Conservation (phyloP, 768 basidiomycete genomes). For the Lepiota subincarnata region DNA sequence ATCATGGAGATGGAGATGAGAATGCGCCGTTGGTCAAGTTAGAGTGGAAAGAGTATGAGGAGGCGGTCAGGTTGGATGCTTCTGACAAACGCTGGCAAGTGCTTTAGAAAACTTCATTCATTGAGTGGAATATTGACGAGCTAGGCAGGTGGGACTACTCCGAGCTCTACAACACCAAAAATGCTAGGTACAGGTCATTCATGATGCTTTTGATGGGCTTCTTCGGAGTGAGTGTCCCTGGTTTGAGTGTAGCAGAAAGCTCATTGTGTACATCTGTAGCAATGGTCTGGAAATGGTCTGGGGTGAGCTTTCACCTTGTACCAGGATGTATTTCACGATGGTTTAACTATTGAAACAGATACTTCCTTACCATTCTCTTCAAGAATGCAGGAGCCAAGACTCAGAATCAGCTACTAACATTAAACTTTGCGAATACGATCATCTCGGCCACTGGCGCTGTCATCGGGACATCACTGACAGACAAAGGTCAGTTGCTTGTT, state of each 20-base stretch:
- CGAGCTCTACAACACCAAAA: conserved; percentile 42
- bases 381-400: conserved; percentile 33
- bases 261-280: conserved; percentile 22
- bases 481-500: conserved; percentile 26
- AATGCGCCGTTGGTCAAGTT: conserved; percentile 47
- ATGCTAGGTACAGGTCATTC: conserved; percentile 41
- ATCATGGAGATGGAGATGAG: conserved; percentile 48
- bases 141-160: conserved; percentile 46
- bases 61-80: conserved; percentile 43
- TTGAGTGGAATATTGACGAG: background rate
- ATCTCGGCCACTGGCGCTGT: conserved; percentile 37
- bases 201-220: conserved; percentile 52
- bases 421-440: conserved; percentile 41
- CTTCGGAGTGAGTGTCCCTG: conserved; percentile 36
- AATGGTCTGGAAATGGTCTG: conserved; percentile 54
- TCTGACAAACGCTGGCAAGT: conserved; percentile 55
- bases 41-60: conserved; percentile 50
- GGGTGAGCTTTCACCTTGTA: conserved; percentile 25
- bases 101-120: background rate
- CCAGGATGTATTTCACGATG: background rate
- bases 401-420: conserved; percentile 34
- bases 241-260: background rate
- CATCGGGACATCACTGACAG: conserved; percentile 37
- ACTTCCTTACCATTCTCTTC: conserved; percentile 41
- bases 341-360: conserved; percentile 20